Conservation (phyloP, 2,329 filamentous ascomycete species). For the Cladosporium sp. region DNA sequence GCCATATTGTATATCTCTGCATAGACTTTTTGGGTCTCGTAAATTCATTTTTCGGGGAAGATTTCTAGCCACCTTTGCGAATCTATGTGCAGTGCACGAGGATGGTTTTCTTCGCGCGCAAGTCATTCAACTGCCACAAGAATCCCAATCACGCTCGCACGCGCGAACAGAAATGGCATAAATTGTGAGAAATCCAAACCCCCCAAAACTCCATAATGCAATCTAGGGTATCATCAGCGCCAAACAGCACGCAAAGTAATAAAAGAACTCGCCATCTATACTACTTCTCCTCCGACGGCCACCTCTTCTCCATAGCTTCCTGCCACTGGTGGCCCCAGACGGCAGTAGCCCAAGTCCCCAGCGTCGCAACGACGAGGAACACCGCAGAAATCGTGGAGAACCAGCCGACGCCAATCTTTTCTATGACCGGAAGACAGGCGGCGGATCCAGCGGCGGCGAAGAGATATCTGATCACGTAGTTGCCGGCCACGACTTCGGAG, state of each 20-base stretch:
- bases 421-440: conserved; percentile 68
- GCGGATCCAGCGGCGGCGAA: conserved; percentile 69
- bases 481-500: conserved; percentile 69
- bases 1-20: too few relatives aligned
- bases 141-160: too few relatives aligned
- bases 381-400: conserved; percentile 66
- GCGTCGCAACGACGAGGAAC: conserved; percentile 48
- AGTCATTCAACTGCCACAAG: too few relatives aligned
- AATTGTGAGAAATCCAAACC: too few relatives aligned
- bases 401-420: conserved; percentile 74
- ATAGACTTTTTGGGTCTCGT: too few relatives aligned
- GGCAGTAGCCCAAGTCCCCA: conserved; percentile 46
- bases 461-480: conserved; percentile 73
- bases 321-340: conserved; percentile 40
- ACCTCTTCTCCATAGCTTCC: conserved; percentile 3
- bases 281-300: background rate
- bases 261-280: background rate
- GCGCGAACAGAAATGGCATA: too few relatives aligned
- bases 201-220: background rate
- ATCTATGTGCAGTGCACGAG: too few relatives aligned
- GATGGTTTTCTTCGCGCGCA: too few relatives aligned
- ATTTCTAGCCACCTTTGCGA: too few relatives aligned
- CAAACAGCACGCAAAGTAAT: background rate
- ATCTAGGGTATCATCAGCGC: background rate
- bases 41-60: too few relatives aligned